Evolutionary conservation across 805 yeast genomes (phyloP).

Genomic region (Candida alai): DNA sequence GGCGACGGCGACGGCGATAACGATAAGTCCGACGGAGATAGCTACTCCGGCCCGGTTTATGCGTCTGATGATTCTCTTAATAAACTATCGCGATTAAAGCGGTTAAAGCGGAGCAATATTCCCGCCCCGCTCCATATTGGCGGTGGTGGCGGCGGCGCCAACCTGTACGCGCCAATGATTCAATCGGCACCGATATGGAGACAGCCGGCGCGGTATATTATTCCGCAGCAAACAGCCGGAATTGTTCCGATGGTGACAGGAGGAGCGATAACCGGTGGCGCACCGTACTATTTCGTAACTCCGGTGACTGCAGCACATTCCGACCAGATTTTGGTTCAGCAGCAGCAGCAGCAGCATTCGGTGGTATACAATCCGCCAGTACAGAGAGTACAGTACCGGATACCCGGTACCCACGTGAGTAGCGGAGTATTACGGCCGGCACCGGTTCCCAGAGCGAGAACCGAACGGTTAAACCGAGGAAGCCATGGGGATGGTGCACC

Average conservation of each 20-base stretch:
- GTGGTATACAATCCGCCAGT: constrained; percentile 4
- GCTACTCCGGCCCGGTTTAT: constrained; percentile 6
- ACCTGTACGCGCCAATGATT: constrained; percentile 16
- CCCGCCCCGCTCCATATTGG: constrained; percentile 27
- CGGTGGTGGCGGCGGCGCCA: constrained; percentile 1
- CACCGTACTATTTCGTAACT: constrained; percentile 4
- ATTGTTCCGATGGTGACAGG: not conserved
- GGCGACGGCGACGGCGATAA: constrained; percentile 3
- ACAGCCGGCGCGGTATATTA: not conserved
- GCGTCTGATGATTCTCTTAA: constrained; percentile 10
- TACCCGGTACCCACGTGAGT: constrained; percentile 10
- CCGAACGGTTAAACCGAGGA: not conserved
- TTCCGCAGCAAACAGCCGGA: not conserved
- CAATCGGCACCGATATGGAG: constrained; percentile 36
- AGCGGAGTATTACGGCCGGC: constrained; percentile 7
- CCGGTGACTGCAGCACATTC: no score
- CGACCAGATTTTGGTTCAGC: no score
- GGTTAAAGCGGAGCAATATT: constrained; percentile 30
- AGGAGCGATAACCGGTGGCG: constrained; percentile 1
- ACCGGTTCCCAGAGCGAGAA: not conserved
- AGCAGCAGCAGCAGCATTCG: constrained; percentile 2
- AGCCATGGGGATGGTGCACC: not conserved
- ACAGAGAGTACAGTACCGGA: constrained; percentile 5
- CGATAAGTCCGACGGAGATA: not conserved
- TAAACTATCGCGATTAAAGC: constrained; percentile 11